These are phyloP conservation scores for Monilinia fructicola DNA, from an alignment of 2,329 filamentous ascomycete genomes.

Conservation along the genomic window DNA sequence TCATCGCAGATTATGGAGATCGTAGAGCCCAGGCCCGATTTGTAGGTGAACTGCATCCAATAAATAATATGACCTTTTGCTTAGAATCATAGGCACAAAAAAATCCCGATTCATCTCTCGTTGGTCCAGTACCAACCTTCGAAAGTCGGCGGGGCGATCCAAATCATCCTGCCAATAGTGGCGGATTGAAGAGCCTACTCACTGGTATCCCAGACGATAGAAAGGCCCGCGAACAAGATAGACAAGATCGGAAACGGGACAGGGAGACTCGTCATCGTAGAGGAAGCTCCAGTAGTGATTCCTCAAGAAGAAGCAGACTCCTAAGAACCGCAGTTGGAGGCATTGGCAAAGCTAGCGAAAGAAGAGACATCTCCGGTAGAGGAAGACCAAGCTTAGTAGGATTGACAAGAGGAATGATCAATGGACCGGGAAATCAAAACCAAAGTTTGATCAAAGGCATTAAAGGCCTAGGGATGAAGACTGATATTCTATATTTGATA, in stretches of 20 bases:
- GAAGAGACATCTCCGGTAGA: not conserved
- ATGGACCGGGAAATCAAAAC: slow-evolving; percentile 15
- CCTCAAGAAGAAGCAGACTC: not conserved
- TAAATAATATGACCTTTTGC: not conserved
- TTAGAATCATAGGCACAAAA: not conserved
- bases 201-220: slow-evolving; percentile 11
- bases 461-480: slow-evolving; percentile 18
- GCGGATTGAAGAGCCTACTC: slow-evolving; percentile 15
- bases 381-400: not conserved
- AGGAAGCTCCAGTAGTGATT: slow-evolving; percentile 7
- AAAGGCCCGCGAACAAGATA: not conserved
- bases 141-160: slow-evolving; percentile 15
- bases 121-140: slow-evolving; percentile 3
- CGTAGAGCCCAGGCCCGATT: slow-evolving; percentile 24
- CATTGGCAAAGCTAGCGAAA: not conserved
- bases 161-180: slow-evolving; percentile 8
- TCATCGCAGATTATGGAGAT: slow-evolving; percentile 27
- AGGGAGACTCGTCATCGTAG: not conserved
- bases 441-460: slow-evolving; percentile 18
- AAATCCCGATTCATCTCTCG: not conserved
- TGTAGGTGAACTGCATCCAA: slow-evolving; percentile 2
- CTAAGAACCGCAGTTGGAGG: not conserved
- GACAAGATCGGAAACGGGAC: not conserved
- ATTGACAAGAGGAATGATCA: slow-evolving; percentile 8
- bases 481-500: slow-evolving; percentile 21